Evolutionary conservation across 2,329 filamentous ascomycete species (phyloP).

Genomic region (Magnaporthiopsis rhizophila): DNA sequence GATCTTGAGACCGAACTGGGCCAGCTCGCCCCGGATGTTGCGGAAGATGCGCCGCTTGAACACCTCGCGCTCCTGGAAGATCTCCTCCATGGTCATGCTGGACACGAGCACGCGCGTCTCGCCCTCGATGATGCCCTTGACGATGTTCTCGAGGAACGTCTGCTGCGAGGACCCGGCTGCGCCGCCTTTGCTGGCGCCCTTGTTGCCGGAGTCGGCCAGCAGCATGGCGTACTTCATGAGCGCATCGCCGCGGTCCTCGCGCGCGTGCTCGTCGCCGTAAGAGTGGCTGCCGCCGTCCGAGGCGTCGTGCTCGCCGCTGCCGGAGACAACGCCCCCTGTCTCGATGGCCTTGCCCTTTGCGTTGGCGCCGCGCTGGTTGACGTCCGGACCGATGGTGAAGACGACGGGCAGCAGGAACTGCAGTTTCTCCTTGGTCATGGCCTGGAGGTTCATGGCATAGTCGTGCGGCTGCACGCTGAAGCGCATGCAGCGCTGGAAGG

Average conservation of each 20-base stretch:
- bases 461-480: conserved; percentile 68
- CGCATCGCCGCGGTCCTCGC: conserved; percentile 49
- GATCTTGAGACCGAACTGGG: conserved; percentile 72
- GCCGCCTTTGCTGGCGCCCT: conserved; percentile 18
- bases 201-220: conserved; percentile 50
- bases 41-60: conserved; percentile 59
- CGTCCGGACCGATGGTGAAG: conserved; percentile 77
- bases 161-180: conserved; percentile 28
- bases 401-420: conserved; percentile 76
- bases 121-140: conserved; percentile 85
- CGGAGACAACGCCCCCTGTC: neutral
- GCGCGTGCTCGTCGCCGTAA: conserved; percentile 16
- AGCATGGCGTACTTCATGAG: conserved; percentile 79
- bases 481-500: conserved; percentile 58
- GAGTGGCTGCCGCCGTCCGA: neutral
- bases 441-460: conserved; percentile 73
- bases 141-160: conserved; percentile 68
- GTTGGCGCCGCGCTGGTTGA: conserved; percentile 50
- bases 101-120: conserved; percentile 78
- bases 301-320: neutral
- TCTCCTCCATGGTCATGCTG: conserved; percentile 89
- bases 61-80: conserved; percentile 33
- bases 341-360: conserved; percentile 21
- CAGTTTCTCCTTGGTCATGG: conserved; percentile 85
- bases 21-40: conserved; percentile 71